These are phyloP conservation scores for Gracilariopsis chorda DNA, from an alignment of 23 red algal species.

Conservation along the genomic window DNA sequence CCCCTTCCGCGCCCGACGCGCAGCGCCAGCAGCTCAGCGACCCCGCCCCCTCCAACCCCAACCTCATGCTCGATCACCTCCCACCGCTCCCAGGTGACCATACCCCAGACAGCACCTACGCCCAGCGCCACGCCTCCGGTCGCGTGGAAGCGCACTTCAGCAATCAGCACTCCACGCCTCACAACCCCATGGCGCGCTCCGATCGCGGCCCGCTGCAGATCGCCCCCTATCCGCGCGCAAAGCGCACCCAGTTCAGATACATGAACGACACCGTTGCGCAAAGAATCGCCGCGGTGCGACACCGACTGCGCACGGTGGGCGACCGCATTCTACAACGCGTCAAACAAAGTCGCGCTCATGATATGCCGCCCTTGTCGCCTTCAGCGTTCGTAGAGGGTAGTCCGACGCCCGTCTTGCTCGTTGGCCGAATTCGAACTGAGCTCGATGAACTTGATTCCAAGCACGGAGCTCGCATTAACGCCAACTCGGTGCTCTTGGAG, in stretches of 20 bases:
- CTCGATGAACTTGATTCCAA: constrained; percentile 22
- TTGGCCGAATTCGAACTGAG: constrained; percentile 38
- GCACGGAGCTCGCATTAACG: neutral
- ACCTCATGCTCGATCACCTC: neutral
- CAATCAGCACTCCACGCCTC: neutral
- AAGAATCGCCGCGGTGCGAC: constrained; percentile 18
- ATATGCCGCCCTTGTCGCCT: neutral
- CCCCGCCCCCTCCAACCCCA: neutral
- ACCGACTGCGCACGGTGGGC: neutral
- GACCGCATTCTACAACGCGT: neutral
- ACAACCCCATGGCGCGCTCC: neutral
- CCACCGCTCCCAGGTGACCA: neutral
- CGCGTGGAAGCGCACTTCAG: constrained; percentile 35
- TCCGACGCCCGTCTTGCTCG: neutral
- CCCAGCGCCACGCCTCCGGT: constrained; percentile 10
- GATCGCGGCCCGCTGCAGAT: neutral
- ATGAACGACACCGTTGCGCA: constrained; percentile 26
- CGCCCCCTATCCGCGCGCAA: neutral
- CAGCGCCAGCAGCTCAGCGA: neutral
- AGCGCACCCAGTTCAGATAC: neutral
- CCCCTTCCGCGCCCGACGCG: neutral
- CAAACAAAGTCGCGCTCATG: neutral
- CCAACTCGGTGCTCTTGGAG: constrained; percentile 44
- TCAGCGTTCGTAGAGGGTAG: neutral
- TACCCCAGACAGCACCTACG: neutral